Conservation (phyloP, 2,329 filamentous ascomycete genomes). For the Colletotrichum shisoi region DNA sequence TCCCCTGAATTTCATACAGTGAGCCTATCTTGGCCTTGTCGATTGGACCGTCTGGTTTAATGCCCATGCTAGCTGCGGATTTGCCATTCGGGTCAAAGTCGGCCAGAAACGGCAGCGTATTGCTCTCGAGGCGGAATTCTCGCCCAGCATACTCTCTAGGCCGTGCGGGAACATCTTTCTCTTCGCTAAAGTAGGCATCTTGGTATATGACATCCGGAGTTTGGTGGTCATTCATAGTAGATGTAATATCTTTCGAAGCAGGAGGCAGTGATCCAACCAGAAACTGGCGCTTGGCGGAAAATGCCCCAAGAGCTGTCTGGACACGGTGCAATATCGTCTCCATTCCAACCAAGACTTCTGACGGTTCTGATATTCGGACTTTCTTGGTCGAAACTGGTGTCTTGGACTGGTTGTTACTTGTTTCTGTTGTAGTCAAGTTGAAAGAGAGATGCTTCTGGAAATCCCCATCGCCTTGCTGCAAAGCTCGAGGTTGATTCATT, state of each 20-base stretch:
- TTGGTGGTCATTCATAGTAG: conserved; percentile 64
- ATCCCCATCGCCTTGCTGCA: conserved; percentile 14
- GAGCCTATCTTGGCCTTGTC: conserved; percentile 62
- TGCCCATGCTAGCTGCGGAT: conserved; percentile 63
- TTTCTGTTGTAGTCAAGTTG: conserved; percentile 39
- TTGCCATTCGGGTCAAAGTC: conserved; percentile 72
- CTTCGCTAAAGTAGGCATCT: conserved; percentile 84
- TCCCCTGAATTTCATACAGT: conserved; percentile 57
- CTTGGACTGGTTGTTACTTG: conserved; percentile 31
- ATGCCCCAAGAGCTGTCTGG: conserved; percentile 16
- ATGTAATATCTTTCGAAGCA: conserved; percentile 54
- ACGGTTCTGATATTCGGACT: conserved; percentile 30
- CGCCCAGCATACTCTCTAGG: conserved; percentile 84
- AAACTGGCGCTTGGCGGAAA: conserved; percentile 44
- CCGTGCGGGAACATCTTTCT: conserved; percentile 80
- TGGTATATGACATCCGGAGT: conserved; percentile 79
- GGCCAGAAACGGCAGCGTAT: conserved; percentile 79
- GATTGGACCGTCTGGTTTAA: conserved; percentile 55
- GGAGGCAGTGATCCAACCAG: conserved; percentile 48
- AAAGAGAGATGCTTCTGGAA: conserved; percentile 51
- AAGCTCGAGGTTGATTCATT: conserved; percentile 30
- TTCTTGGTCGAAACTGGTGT: conserved; percentile 16
- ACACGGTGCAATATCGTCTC: conserved; percentile 15
- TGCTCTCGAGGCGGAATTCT: conserved; percentile 80
- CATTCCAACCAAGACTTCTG: conserved; percentile 30